Evolutionary conservation across 2,329 filamentous ascomycete species (phyloP).

Genomic region (Cercospora zeina): DNA sequence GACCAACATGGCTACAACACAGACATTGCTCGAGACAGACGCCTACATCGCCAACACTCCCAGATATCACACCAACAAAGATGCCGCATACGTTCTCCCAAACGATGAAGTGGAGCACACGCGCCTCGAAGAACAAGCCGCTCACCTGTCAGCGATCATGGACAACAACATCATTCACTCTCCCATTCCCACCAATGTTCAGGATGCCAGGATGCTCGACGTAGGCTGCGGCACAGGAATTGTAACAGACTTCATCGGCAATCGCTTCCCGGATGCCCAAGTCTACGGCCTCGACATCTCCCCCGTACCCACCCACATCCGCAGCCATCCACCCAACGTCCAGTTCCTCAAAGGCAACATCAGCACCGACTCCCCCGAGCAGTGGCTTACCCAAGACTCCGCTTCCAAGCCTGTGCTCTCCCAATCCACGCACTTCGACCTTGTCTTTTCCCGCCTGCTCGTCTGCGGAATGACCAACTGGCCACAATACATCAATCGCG

Average conservation of each 20-base stretch:
- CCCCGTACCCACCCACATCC: conserved; percentile 28
- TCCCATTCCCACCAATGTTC: conserved; percentile 17
- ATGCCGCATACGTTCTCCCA: conserved; percentile 18
- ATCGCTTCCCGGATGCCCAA: conserved; percentile 31
- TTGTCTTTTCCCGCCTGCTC: conserved; percentile 32
- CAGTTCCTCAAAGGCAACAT: conserved; percentile 24
- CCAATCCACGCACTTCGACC: conserved; percentile 20
- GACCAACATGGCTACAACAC: conserved; percentile 1
- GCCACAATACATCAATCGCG: conserved; percentile 24
- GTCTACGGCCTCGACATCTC: conserved; percentile 42
- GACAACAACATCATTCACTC: conserved; percentile 28
- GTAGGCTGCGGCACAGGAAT: conserved; percentile 37
- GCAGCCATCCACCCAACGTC: conserved; percentile 19
- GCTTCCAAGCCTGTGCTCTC: not conserved
- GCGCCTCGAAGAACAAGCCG: conserved; percentile 30
- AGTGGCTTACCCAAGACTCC: not conserved
- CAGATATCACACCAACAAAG: conserved; percentile 22
- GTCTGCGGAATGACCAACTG: conserved; percentile 29
- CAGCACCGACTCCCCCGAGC: not conserved
- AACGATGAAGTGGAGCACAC: conserved; percentile 28
- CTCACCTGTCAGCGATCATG: conserved; percentile 29
- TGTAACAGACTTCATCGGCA: conserved; percentile 33
- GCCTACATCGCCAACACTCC: conserved; percentile 17
- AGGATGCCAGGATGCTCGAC: conserved; percentile 24
- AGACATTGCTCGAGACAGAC: not conserved